Conservation (phyloP, 345 rosid genomes). For the Boechera retrofracta region DNA sequence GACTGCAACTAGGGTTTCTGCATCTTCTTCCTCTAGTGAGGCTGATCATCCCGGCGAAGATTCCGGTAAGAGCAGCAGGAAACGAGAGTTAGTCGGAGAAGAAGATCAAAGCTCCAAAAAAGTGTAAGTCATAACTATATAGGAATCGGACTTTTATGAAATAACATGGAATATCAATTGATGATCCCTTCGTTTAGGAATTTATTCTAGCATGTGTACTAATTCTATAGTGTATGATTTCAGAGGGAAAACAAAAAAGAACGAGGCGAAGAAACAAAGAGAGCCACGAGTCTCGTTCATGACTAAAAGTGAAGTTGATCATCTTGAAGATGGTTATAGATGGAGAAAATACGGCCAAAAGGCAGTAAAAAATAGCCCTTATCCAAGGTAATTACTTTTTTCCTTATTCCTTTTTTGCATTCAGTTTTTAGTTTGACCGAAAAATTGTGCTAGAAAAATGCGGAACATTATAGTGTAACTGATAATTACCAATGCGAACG, state of each 20-base stretch:
- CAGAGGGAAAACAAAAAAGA: constrained; percentile 63
- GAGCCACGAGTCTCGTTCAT: constrained; percentile 81
- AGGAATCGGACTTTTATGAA: neutral
- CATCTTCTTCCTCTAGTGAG: constrained; percentile 66
- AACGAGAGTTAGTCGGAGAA: constrained; percentile 43
- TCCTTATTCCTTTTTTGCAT: neutral
- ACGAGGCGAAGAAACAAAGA: constrained; percentile 61
- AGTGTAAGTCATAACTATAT: constrained; percentile 46
- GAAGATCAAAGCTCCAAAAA: constrained; percentile 58
- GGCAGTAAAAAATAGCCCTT: constrained; percentile 82
- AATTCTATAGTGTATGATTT: constrained; percentile 7
- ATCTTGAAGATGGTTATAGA: constrained; percentile 88
- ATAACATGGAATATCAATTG: neutral
- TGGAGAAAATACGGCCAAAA: constrained; percentile 96
- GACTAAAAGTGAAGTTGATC: constrained; percentile 86
- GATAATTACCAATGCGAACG: constrained; percentile 26
- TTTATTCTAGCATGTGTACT: constrained; percentile 6
- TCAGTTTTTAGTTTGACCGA: neutral
- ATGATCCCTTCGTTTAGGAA: neutral
- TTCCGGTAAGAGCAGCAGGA: constrained; percentile 54
- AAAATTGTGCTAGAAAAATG: neutral
- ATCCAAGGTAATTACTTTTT: constrained; percentile 57
- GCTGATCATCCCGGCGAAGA: constrained; percentile 70
- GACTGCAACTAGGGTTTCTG: constrained; percentile 55
- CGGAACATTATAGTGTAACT: constrained; percentile 1